A percentile compares a stretch with the other conserved stretches of the same genome.
Evolutionary conservation across 139 green algal species (phyloP).

Genomic region (Yamagishiella unicocca): DNA sequence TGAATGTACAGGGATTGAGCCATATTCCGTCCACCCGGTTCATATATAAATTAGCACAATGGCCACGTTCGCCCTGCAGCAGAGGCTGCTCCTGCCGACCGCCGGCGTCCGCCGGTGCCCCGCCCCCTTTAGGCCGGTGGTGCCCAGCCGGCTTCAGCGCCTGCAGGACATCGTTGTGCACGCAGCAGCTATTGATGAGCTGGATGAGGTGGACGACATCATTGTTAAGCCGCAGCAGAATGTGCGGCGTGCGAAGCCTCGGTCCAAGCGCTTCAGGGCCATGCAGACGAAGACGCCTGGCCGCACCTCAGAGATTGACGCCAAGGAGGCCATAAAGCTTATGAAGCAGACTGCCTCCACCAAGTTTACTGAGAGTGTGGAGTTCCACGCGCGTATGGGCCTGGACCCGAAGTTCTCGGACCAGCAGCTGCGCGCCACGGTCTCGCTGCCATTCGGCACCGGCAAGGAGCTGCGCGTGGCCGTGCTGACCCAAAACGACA

Average conservation of each 20-base stretch:
- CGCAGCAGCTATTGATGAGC: not conserved
- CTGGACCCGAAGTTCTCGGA: conserved; percentile 96
- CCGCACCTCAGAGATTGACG: conserved; percentile 65
- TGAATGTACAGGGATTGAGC: too few relatives aligned
- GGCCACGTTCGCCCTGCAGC: conserved; percentile 35
- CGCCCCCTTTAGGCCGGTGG: conserved; percentile 22
- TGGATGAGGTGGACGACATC: not conserved
- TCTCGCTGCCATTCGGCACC: conserved; percentile 94
- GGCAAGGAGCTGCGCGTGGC: conserved; percentile 95
- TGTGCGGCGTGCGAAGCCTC: conserved; percentile 53
- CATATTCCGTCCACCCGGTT: too few relatives aligned
- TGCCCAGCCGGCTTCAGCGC: conserved; percentile 7
- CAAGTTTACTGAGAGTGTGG: conserved; percentile 98
- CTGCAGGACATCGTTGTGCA: conserved; percentile 27
- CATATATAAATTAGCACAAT: not conserved
- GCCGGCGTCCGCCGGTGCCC: conserved; percentile 11
- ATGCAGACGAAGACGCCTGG: conserved; percentile 64
- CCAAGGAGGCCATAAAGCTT: conserved; percentile 80
- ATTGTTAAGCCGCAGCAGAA: not conserved
- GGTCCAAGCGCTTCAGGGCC: conserved; percentile 66
- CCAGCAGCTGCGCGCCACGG: conserved; percentile 98
- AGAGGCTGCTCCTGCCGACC: conserved; percentile 39
- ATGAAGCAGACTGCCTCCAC: conserved; percentile 79
- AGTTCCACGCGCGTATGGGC: conserved; percentile 91
- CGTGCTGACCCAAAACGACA: conserved; percentile 92